A percentile compares a stretch with the other conserved stretches of the same genome.
Conservation (phyloP, 2,329 filamentous ascomycete species). For the Fusarium palustre region DNA sequence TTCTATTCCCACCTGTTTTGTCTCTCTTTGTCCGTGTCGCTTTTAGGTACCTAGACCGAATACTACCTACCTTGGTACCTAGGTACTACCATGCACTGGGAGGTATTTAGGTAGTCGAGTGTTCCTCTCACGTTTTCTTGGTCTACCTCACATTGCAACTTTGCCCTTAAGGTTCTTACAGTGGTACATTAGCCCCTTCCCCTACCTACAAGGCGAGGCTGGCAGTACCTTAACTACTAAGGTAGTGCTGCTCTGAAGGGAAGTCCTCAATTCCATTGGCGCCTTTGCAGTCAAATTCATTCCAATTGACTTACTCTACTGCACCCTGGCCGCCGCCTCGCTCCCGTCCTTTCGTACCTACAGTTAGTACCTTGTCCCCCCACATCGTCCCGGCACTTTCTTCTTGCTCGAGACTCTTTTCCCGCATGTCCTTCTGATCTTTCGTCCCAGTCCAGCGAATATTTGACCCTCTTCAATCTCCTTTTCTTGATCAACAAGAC, state of each 20-base stretch:
- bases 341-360: background rate
- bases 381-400: constrained; percentile 40
- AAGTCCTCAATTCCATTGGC: constrained; percentile 12
- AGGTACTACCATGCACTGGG: background rate
- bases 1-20: constrained; percentile 5
- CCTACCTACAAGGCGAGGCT: background rate
- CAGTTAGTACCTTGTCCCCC: constrained; percentile 15
- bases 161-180: background rate
- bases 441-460: constrained; percentile 1
- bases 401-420: constrained; percentile 30
- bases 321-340: background rate
- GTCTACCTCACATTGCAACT: background rate
- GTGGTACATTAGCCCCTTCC: background rate
- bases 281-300: constrained; percentile 15
- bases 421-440: constrained; percentile 19
- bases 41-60: constrained; percentile 1
- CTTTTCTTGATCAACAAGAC: constrained; percentile 9
- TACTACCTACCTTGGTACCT: too few relatives aligned
- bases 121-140: constrained; percentile 9
- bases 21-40: background rate
- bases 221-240: background rate
- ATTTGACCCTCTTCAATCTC: constrained; percentile 31
- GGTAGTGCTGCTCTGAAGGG: too few relatives aligned
- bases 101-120: constrained; percentile 2
- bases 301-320: constrained; percentile 16